Evolutionary conservation across 768 basidiomycete genomes (phyloP).

Genomic region (Russula brevipes): DNA sequence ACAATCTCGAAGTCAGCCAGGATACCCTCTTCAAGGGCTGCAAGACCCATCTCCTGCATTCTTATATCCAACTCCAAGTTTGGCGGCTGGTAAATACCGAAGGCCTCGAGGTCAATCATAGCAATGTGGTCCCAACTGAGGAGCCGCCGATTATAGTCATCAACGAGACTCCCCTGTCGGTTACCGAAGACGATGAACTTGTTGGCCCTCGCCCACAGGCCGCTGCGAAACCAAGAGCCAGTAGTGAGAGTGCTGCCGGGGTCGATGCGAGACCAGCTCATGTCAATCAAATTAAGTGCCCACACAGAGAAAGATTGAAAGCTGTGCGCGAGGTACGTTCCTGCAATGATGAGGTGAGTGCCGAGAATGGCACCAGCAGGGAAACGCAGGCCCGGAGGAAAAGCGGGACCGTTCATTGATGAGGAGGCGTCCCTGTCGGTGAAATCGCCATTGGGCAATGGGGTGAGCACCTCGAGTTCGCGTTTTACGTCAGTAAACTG

Average conservation of each 20-base stretch:
- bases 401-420: slow-evolving; percentile 72
- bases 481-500: slow-evolving; percentile 94
- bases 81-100: slow-evolving; percentile 92
- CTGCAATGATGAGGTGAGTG: slow-evolving; percentile 86
- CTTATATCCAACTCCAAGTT: slow-evolving; percentile 55
- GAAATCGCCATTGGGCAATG: slow-evolving; percentile 70
- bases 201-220: slow-evolving; percentile 79
- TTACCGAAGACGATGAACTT: slow-evolving; percentile 91
- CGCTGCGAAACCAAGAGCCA: slow-evolving; percentile 94
- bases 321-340: slow-evolving; percentile 90
- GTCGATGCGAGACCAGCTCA: slow-evolving; percentile 86
- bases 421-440: slow-evolving; percentile 74
- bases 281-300: slow-evolving; percentile 80
- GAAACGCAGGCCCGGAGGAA: slow-evolving; percentile 94
- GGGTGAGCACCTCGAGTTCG: slow-evolving; percentile 88
- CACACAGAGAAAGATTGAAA: slow-evolving; percentile 96
- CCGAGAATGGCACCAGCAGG: slow-evolving; percentile 92
- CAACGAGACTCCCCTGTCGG: slow-evolving; percentile 77
- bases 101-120: slow-evolving; percentile 86
- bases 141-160: slow-evolving; percentile 87
- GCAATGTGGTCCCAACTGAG: slow-evolving; percentile 91
- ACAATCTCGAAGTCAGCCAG: slow-evolving; percentile 90
- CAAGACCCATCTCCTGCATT: slow-evolving; percentile 82
- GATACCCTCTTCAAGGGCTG: slow-evolving; percentile 72
- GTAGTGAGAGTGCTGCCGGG: slow-evolving; percentile 77